Percentiles rank a stretch among this genome's conserved stretches.
These are phyloP conservation scores for Wickerhamiella slavikovae DNA, from an alignment of 805 yeast species.

Conservation along the genomic window DNA sequence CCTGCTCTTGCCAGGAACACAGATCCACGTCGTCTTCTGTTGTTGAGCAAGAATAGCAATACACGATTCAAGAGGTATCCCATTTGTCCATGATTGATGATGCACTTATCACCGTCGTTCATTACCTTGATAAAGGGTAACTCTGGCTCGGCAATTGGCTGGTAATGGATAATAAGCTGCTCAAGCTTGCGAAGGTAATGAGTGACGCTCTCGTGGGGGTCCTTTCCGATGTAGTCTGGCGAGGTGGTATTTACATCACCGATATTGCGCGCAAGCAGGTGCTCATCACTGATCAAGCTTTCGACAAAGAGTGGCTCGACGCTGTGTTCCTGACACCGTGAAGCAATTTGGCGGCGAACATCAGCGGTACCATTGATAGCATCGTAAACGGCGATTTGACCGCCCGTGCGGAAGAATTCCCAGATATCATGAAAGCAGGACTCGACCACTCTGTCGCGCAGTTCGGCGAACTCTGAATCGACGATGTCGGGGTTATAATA, in stretches of 20 bases:
- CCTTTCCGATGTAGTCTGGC: conserved; percentile 71
- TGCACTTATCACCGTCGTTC: conserved; percentile 73
- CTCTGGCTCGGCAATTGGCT: conserved; percentile 35
- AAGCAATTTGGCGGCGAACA: conserved; percentile 34
- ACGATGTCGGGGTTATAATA: conserved; percentile 30
- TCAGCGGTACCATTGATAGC: conserved; percentile 71
- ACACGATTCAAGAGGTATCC: conserved; percentile 84
- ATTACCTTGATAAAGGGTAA: conserved; percentile 67
- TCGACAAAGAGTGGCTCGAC: conserved; percentile 78
- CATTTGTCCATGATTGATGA: conserved; percentile 59
- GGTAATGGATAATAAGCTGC: conserved; percentile 46
- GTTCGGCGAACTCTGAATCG: conserved; percentile 30
- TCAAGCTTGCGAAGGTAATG: conserved; percentile 61
- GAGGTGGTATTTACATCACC: conserved; percentile 60
- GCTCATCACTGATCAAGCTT: conserved; percentile 55
- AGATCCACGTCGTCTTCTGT: conserved; percentile 68
- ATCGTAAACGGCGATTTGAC: conserved; percentile 92
- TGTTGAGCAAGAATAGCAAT: conserved; percentile 78
- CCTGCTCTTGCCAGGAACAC: conserved; percentile 64
- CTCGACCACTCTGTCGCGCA: conserved; percentile 37
- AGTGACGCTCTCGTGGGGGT: conserved; percentile 43
- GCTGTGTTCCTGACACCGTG: conserved; percentile 31
- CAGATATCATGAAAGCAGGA: conserved; percentile 51
- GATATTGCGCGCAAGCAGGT: conserved; percentile 52
- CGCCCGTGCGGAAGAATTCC: conserved; percentile 47